These are phyloP conservation scores for Stagonosporopsis vannaccii DNA, from an alignment of 2,329 filamentous ascomycete genomes.

Conservation along the genomic window DNA sequence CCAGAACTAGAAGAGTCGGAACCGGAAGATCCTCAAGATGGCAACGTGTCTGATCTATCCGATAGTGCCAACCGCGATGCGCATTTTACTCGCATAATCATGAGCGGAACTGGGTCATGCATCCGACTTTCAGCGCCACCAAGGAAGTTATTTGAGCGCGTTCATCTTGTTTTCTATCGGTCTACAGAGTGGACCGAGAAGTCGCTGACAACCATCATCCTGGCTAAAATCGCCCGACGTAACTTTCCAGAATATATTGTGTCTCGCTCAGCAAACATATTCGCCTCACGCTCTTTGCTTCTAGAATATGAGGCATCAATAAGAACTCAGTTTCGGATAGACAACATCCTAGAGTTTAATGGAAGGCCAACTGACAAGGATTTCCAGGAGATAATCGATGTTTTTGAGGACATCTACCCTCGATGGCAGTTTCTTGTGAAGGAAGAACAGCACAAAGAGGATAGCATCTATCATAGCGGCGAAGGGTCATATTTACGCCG, in stretches of 20 bases:
- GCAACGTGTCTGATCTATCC: slow-evolving; percentile 49
- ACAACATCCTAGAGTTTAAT: slow-evolving; percentile 81
- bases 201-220: slow-evolving; percentile 90
- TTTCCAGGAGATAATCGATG: slow-evolving; percentile 71
- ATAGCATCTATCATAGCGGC: slow-evolving; percentile 76
- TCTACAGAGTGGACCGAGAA: slow-evolving; percentile 98
- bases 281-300: slow-evolving; percentile 74
- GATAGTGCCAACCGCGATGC: slow-evolving; percentile 69
- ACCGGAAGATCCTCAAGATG: slow-evolving; percentile 42
- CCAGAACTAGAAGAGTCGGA: slow-evolving; percentile 49
- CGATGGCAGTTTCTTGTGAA: slow-evolving; percentile 78
- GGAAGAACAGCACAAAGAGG: slow-evolving; percentile 81
- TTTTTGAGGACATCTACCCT: slow-evolving; percentile 77
- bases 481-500: slow-evolving; percentile 89
- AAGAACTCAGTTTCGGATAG: slow-evolving; percentile 80
- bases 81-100: slow-evolving; percentile 79
- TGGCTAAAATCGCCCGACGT: slow-evolving; percentile 85
- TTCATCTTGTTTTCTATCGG: slow-evolving; percentile 94
- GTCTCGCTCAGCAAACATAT: slow-evolving; percentile 88
- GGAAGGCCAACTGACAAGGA: slow-evolving; percentile 71
- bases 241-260: slow-evolving; percentile 93
- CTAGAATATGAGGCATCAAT: slow-evolving; percentile 91
- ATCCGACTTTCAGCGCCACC: slow-evolving; percentile 77
- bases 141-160: slow-evolving; percentile 86
- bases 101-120: slow-evolving; percentile 79